Conservation (phyloP, 768 basidiomycete species). For the Termitomyces sp. region DNA sequence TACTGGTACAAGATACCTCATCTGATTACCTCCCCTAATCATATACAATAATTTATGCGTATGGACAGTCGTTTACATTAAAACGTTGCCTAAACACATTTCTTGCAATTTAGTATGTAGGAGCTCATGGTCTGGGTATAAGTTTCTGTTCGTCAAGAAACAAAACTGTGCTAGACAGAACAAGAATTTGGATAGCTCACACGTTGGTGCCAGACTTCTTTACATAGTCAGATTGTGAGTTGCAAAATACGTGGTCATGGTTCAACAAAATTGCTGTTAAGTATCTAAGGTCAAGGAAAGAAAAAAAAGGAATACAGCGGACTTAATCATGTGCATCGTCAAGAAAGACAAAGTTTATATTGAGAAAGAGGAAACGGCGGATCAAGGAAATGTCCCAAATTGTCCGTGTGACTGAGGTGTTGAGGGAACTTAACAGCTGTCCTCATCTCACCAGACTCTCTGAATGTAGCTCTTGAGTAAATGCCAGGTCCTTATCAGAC, state of each 20-base stretch:
- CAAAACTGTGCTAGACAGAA: not conserved
- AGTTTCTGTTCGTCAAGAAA: not conserved
- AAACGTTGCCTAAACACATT: not conserved
- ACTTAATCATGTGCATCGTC: too few relatives aligned
- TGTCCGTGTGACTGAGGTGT: not conserved
- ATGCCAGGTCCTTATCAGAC: slow-evolving; percentile 10
- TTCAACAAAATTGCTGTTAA: not conserved
- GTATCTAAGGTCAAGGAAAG: too few relatives aligned
- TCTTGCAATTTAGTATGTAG: not conserved
- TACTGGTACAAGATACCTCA: not conserved
- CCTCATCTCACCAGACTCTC: slow-evolving; percentile 9
- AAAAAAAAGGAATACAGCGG: too few relatives aligned
- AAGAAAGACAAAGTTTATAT: too few relatives aligned
- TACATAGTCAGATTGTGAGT: too few relatives aligned
- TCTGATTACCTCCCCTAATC: not conserved
- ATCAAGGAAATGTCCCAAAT: not conserved
- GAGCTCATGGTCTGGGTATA: not conserved
- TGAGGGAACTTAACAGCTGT: slow-evolving; percentile 2
- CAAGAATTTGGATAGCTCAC: too few relatives aligned
- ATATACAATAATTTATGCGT: not conserved
- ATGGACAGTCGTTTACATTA: not conserved
- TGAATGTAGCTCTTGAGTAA: slow-evolving; percentile 2
- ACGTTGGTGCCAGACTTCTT: too few relatives aligned
- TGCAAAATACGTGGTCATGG: too few relatives aligned
- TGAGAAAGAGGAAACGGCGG: too few relatives aligned